Base-by-base conservation (phyloP, 208 protist species). In the Crithidia fasciculata region DNA sequence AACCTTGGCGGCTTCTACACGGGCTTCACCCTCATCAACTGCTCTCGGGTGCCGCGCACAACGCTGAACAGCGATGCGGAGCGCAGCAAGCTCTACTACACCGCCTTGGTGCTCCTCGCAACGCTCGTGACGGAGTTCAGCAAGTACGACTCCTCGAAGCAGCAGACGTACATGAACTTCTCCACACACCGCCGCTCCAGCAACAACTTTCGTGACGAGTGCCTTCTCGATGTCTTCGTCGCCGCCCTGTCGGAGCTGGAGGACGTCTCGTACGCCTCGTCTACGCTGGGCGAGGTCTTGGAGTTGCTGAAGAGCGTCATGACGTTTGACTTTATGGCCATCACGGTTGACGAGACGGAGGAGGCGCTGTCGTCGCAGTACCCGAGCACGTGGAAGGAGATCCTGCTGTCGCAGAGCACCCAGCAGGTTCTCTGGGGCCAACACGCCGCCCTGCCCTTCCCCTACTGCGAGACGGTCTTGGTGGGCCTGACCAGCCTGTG, bases 291-390 rank as follows among this genome's bases (percentile, higher is more conserved):
- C 19, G 83, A 91, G 76, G 72, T 88, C 49, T 71, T 91, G 19
- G 75, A 81, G 43, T 78, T 95, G 19, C 83, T 90, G 54, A 80
- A 88, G 66, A 80, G 83, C 75, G 81, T 81, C 56, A 74, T 96
- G 13, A 86, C 64, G 0, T 96, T 80, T 78, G 92, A 96, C 75
- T 96, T 96, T 68, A 91, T 93, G 78, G 89, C 89, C 2, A 91
- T 96, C 72, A 84, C 87, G 43, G 86, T 91, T 5, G 90, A 95
- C 78, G 88, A 95, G 59, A 95, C 92, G 7, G 90, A 96, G 58
- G 90, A 95, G 55, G 79, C 85, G 18, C 69, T 87, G 0, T 90
- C 90, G n/a, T 56, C 84, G 39, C 90, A 95, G 73, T 91, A 90
- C 64, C 90, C 90, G 19, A 76, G 81, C n/a, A 63, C 82, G 28